Evolutionary conservation across 306 rosid species (phyloP), one percentile per base, ranked within the genome.

Genomic region (Glycine soja): DNA sequence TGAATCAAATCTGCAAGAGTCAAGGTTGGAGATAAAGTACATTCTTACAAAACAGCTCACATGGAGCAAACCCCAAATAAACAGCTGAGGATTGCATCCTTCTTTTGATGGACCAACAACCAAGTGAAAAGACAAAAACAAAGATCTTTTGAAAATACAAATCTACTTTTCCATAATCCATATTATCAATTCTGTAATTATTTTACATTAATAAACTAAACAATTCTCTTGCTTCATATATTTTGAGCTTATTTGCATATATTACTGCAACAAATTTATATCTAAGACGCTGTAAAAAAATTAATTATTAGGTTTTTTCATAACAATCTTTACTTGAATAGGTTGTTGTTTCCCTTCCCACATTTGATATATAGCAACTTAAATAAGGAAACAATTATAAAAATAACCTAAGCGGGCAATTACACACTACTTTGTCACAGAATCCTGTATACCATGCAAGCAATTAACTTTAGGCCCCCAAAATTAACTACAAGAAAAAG

Each of bases 381-480:
- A 57, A 47, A 32, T 30, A 11, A 57, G 63, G 6, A 67, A n/a
- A 32, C 74, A 45, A 54, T 68, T 8, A 51, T 24, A 43, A 76
- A 8, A 32, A 64, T 30, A 46, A 65, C 34, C 15, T 9, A 65
- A 67, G 34, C 8, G 2, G 2, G 30, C 30, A 24, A 65, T 36
- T 7, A 75, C 48, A 64, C 65, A 70, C 32, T 16, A 57, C 53
- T 15, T 71, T 32, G 30, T 18, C 45, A 48, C 65, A 36, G n/a
- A 78, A 64, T 5, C n/a, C 46, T 24, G 57, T 30, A 78, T 24
- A 50, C 80, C 30, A 73, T 53, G 48, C 36, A 83, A 77, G 19
- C 64, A 78, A 80, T 71, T 8, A 61, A 71, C 73, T 62, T 13
- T 38, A 38, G 38, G 7, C 6, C 7, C 43, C 77, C 14, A 42